Evolutionary conservation across 2,329 filamentous ascomycete species (phyloP).

Genomic region (Colletotrichum sojae): DNA sequence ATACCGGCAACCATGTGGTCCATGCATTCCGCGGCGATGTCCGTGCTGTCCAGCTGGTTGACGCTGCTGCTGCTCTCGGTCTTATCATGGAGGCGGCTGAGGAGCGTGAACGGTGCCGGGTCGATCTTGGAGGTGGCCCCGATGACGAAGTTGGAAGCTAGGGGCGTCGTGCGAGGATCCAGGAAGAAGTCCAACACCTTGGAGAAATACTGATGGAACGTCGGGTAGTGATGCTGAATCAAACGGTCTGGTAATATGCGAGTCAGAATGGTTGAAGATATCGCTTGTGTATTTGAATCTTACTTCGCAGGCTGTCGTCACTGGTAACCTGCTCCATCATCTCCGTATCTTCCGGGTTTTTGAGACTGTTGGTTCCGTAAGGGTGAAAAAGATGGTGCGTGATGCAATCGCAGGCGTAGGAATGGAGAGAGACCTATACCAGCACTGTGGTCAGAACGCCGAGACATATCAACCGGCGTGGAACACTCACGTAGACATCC

Average conservation of each 20-base stretch:
- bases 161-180: conserved; percentile 69
- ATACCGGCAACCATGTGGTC: conserved; percentile 81
- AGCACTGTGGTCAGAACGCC: not conserved
- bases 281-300: conserved; percentile 43
- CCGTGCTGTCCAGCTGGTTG: conserved; percentile 65
- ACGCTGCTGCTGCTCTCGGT: conserved; percentile 55
- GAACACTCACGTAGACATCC: conserved; percentile 71
- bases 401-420: conserved; percentile 78
- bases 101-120: conserved; percentile 68
- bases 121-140: conserved; percentile 62
- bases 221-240: conserved; percentile 69
- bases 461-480: not conserved
- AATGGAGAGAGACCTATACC: conserved; percentile 61
- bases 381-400: conserved; percentile 79
- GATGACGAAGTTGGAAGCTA: conserved; percentile 72
- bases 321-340: conserved; percentile 79
- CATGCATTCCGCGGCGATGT: conserved; percentile 77
- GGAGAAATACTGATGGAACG: conserved; percentile 62
- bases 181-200: conserved; percentile 63
- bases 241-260: conserved; percentile 64
- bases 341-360: conserved; percentile 67
- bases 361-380: conserved; percentile 72
- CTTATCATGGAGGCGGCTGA: conserved; percentile 71
- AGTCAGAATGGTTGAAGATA: not conserved
- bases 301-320: conserved; percentile 77